Conservation (phyloP, 257 asterid species). For the Jasminum sambac region DNA sequence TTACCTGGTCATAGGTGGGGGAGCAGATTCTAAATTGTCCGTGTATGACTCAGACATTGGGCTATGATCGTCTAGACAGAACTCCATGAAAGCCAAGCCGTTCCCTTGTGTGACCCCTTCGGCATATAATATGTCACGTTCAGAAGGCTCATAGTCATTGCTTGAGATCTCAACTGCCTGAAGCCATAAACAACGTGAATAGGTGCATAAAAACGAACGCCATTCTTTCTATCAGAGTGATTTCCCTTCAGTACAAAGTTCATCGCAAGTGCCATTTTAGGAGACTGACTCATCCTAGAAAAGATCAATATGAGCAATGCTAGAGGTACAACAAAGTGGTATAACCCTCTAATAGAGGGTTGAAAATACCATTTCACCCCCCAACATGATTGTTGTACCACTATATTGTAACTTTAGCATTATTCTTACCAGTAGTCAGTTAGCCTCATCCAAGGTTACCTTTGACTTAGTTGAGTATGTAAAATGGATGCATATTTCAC, state of each 20-base stretch:
- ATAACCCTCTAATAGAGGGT: too few species aligned
- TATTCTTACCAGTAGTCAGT: not conserved
- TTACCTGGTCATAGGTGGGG: conserved; percentile 72
- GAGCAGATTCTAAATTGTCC: conserved; percentile 70
- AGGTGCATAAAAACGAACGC: not conserved
- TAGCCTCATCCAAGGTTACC: not conserved
- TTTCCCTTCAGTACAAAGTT: not conserved
- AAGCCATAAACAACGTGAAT: conserved; percentile 11
- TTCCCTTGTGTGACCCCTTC: conserved; percentile 97
- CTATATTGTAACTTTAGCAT: too few species aligned
- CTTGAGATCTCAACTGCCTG: conserved; percentile 97
- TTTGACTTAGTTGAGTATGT: not conserved
- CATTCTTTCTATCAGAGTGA: not conserved
- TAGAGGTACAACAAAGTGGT: too few species aligned
- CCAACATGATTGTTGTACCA: too few species aligned
- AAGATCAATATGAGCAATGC: not conserved
- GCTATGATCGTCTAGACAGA: conserved; percentile 89
- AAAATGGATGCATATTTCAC: not conserved
- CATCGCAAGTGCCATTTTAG: not conserved
- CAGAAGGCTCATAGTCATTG: conserved; percentile 92
- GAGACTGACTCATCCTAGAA: not conserved
- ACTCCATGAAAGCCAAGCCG: conserved; percentile 92
- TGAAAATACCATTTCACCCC: too few species aligned
- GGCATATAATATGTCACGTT: conserved; percentile 81
- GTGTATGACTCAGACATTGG: conserved; percentile 88